Evolutionary conservation across 176 grass and related monocot species (phyloP), one percentile per base, ranked within the genome.

Genomic region (Echinochloa phyllopogon): DNA sequence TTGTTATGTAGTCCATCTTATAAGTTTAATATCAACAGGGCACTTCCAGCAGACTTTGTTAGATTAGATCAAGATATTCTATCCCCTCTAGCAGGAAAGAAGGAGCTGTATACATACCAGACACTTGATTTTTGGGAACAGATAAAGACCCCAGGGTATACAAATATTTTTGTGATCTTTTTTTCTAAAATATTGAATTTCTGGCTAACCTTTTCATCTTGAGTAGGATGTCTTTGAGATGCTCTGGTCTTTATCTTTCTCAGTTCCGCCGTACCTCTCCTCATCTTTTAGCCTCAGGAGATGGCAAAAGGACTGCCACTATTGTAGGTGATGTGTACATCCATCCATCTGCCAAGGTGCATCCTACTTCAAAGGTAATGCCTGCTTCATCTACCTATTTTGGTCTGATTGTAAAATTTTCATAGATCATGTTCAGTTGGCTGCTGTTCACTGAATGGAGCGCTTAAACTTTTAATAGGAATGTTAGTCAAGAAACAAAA

Each of bases 41-140:
- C 94, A 68, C 82, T 96, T 77, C 94, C 94, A 41, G 87, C 83
- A 86, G 94, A 99, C 89, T 99, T 92, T 94, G 97, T 92, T 82
- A 96, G 94, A 65, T 91, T 99, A 87, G 97, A 99, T 92, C 97
- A 99, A 79, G 97, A 99, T 84, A 99, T 99, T 86, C 78, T 99
- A 74, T 99, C 97, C 24, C 97, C 97, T 87, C 88, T 94, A 79
- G 97, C 94, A 18, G 97, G 97, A 65, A 99, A 99, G 92, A 99
- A 94, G 77, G 86, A 94, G 82, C 91, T 99, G 50, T 99, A 99
- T 69, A 96, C 94, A 78, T 99, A 90, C 79, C 84, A 96, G 71
- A 99, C 97, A 63, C 91, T 92, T 64, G 92, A 96, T 55, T 99
- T 99, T 67, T 99, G 97, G 97, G 97, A 96, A 90, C 97, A 99